Conservation (phyloP, 2,329 filamentous ascomycete species). For the Aspergillus sojae region DNA sequence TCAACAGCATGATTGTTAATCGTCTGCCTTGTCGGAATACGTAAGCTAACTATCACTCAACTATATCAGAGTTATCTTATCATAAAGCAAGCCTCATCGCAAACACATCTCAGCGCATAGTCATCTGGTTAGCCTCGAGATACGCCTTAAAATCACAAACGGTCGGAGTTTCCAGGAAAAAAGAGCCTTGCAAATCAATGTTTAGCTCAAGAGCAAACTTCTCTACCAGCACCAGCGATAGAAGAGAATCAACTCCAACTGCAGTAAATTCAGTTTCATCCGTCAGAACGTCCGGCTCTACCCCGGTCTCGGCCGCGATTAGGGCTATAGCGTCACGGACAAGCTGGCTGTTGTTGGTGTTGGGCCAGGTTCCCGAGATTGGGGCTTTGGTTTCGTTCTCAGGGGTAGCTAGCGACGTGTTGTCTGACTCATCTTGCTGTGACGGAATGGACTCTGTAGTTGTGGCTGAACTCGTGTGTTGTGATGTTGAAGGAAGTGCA, state of each 20-base stretch:
- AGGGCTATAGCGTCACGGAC: not conserved
- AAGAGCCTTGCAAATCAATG: not conserved
- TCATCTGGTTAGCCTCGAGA: not conserved
- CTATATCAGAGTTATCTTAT: too few species aligned
- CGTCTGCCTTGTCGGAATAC: too few species aligned
- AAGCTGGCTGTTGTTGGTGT: not conserved
- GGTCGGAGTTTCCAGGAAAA: not conserved
- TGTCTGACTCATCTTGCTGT: not conserved
- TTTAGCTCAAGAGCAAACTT: not conserved
- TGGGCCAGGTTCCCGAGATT: not conserved
- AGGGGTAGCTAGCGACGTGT: not conserved
- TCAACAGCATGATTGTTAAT: too few species aligned
- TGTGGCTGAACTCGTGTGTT: not conserved
- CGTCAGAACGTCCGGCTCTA: not conserved
- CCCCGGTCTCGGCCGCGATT: not conserved
- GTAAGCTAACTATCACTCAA: too few species aligned
- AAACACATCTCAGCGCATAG: too few species aligned
- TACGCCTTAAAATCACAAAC: not conserved
- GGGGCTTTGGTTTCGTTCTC: not conserved
- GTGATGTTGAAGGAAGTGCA: not conserved
- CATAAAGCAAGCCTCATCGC: too few species aligned
- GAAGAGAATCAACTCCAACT: not conserved
- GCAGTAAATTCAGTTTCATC: not conserved
- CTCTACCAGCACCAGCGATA: not conserved
- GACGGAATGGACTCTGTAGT: not conserved